Evolutionary conservation across 2,329 filamentous ascomycete species (phyloP), one percentile per base, ranked within the genome.

Genomic region (Fusarium metavorans): DNA sequence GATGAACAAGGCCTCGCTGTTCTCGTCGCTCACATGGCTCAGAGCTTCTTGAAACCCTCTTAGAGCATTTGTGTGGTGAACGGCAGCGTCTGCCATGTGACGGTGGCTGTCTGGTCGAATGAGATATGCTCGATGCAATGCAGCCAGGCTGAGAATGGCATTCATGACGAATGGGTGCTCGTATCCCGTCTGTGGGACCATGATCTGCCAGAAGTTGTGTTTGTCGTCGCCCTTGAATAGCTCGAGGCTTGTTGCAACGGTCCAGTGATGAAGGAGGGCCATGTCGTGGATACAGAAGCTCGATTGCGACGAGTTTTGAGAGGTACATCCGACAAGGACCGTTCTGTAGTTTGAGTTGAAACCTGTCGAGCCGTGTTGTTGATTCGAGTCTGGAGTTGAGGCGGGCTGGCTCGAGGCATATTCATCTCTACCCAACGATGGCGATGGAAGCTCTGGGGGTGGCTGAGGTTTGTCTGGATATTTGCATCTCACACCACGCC

Each of bases 121-220:
- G 6, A 57, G 32, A 35, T 57, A 37, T 16, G 54, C 54, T 14
- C 32, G 54, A 18, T 57, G 54, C 54, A 57, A 11, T 5, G 54
- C 34, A 9, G 54, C 32, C 34, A 57, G 3, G 8, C 54, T 37
- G 2, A 57, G 54, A 37, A 57, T 57, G 5, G 30, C 54, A 7
- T 57, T 37, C 54, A 57, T 57, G 14, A 57, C 54, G n/a, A 57
- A 57, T n/a, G 54, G 34, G 10, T 57, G 14, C 54, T 57, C 54
- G 14, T 37, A 57, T 37, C 34, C 54, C 6, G 23, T 18, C 16
- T 57, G 54, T 2, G 54, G 34, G 10, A 39, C 54, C 32, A 37
- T 25, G n/a, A 39, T 34, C 14, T 57, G 54, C 54, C 54, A 57
- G 14, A 57, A 57, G 34, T 18, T 18, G 34, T 34, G 3, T 18